These are phyloP conservation scores for Glonium stellatum DNA, from an alignment of 495 filamentous ascomycete genomes.

Conservation along the genomic window DNA sequence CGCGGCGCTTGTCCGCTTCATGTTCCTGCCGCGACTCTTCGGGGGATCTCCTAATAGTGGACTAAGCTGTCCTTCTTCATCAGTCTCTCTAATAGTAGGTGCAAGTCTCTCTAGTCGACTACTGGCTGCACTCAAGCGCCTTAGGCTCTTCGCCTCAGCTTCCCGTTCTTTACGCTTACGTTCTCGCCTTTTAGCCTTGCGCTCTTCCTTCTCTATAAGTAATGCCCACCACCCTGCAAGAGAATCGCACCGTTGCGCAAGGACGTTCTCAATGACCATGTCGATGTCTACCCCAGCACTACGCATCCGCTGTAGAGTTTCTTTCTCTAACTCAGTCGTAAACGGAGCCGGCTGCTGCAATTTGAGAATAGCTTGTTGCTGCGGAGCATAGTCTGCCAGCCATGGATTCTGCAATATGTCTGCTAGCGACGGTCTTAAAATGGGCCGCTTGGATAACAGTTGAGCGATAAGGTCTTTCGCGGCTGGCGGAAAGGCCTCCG, in stretches of 20 bases:
- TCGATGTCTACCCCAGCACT: constrained; percentile 94
- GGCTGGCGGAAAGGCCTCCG: constrained; percentile 68
- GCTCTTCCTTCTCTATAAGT: constrained; percentile 89
- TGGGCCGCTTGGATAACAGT: constrained; percentile 80
- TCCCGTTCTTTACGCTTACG: constrained; percentile 80
- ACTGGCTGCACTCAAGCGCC: constrained; percentile 78
- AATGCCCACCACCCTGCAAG: constrained; percentile 96
- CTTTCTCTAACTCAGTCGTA: constrained; percentile 80
- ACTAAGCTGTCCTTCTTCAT: constrained; percentile 56
- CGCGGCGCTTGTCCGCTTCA: constrained; percentile 30
- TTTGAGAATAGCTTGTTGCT: constrained; percentile 86
- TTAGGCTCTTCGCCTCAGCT: constrained; percentile 67
- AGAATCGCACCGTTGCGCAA: constrained; percentile 79
- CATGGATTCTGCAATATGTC: constrained; percentile 88
- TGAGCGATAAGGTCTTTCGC: constrained; percentile 66
- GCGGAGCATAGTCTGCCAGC: constrained; percentile 76
- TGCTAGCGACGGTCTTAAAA: constrained; percentile 74
- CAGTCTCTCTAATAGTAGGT: constrained; percentile 62
- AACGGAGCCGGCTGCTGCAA: constrained; percentile 78
- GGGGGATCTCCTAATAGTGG: constrained; percentile 35
- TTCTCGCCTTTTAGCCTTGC: constrained; percentile 77
- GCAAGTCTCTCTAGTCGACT: constrained; percentile 74
- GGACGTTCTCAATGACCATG: constrained; percentile 85
- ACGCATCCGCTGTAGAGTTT: constrained; percentile 86
- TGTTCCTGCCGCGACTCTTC: constrained; percentile 33